Base-by-base conservation (phyloP, 2,329 filamentous ascomycete species). In the Huntiella savannae region DNA sequence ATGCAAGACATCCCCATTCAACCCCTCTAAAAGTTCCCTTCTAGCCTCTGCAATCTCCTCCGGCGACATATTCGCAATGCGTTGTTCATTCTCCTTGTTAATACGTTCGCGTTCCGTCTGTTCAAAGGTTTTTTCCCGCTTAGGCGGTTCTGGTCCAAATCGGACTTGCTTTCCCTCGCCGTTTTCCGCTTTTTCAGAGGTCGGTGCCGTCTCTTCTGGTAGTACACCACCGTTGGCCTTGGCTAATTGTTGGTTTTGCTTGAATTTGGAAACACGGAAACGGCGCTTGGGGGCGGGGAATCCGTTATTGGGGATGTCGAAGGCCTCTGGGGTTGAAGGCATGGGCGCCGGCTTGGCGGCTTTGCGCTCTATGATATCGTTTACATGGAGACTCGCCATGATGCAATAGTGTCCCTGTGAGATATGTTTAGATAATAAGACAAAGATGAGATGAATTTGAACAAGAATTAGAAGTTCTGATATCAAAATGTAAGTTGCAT, bases 251-350 rank as follows among this genome's bases (percentile, higher is more conserved):
- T 73, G 68, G 56, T 77, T 73, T 55, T 83, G 77, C 59, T 85
- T 93, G 65, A 94, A 94, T 1, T 80, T 73, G 1, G 86, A 94
- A 5, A 73, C 62, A 48, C 73, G 71, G 47, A 68, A 70, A 53
- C 87, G 77, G 59, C 82, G 85, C 60, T 82, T 91, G 60, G 86
- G 87, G 49, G 78, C 75, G n/a, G 91, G 91, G 54, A 96, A 96
- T 1, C 91, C 91, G 10, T 73, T 77, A 4, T 67, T 61, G 2
- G 62, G 59, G 22, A 55, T 50, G 33, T 65, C 62, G 44, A 73
- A 73, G 36, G 73, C 63, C 40, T 70, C 69, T 11, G 79, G 77
- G 7, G 77, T 73, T 6, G 80, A 77, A 4, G 81, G 69, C 52
- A 74, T 77, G 16, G 61, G 19, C 73, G 62, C 39, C n/a, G 48